Base-by-base conservation (phyloP, 1,139 yeast genomes). In the Diutina sp. region DNA sequence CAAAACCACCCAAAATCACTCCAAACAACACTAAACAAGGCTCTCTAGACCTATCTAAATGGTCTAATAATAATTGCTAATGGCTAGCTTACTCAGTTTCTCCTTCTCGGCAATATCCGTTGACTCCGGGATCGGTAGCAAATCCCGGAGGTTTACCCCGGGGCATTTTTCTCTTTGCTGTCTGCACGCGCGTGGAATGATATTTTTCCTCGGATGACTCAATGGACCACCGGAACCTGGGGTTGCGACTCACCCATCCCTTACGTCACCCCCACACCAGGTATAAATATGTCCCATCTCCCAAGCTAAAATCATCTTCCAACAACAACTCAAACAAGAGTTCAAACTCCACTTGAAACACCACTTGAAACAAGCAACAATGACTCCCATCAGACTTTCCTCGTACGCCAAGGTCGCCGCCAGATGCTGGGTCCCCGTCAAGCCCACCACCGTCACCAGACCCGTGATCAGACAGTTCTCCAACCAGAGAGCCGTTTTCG, bases 351-450 rank as follows among this genome's bases (percentile, higher is more conserved):
- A 21, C 25, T 2, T 21, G 4, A 21, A 21, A 47, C 53, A 50
- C 32, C 4, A 50, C 25, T 30, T 12, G 38, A 29, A 48, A 35
- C 16, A 29, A 48, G 25, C 16, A 50, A 28, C n/a, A 46, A 50
- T 50, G 53, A 29, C 53, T 50, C 53, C 53, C 44, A 38, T 50
- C 45, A 50, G 53, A 50, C 32, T 50, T 21, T 50, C 53, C 16
- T 50, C 53, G 18, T 50, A 50, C 53, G 28, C 53, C 29, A 50
- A 50, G 53, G 53, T 50, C 18, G 53, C 53, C 53, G 25, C 53
- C 53, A 50, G 53, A 50, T 50, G 53, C 35, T 50, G 53, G 53
- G 53, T 50, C 25, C 53, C 53, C n/a, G 32, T 50, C n/a, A 50
- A 50, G 53, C 53, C 53, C 14, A 50, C 41, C 21, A 50, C 53